Evolutionary conservation across 192 early-diverging fungal species (phyloP).

Genomic region (Lobosporangium transversale): DNA sequence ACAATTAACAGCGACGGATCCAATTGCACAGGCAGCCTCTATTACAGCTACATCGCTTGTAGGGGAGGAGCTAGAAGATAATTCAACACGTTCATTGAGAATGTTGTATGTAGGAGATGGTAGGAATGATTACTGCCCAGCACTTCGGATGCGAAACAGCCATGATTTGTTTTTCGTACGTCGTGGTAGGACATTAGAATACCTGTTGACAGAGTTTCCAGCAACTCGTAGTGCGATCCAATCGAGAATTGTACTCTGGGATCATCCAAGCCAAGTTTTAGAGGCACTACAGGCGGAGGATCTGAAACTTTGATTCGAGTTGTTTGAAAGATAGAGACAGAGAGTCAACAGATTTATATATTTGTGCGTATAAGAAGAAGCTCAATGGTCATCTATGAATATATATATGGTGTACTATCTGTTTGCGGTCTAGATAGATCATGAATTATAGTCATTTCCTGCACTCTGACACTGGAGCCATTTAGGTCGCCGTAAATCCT

Average conservation of each 20-base stretch:
- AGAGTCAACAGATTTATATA: no score
- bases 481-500: no score
- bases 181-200: conserved; percentile 22
- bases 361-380: no score
- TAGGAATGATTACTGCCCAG: conserved; percentile 51
- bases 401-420: no score
- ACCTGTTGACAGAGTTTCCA: conserved; percentile 1
- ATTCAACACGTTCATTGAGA: neutral
- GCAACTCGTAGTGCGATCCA: conserved; percentile 4
- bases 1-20: no score
- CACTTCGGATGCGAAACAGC: conserved; percentile 16
- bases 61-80: neutral
- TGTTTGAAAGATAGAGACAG: no score
- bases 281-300: conserved; percentile 6
- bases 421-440: no score
- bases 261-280: conserved; percentile 13
- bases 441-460: no score
- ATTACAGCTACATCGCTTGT: no score
- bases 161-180: conserved; percentile 37
- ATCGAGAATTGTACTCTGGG: conserved; percentile 33
- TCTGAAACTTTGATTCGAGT: neutral
- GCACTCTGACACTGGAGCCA: no score
- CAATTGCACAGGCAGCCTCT: no score
- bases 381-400: no score
- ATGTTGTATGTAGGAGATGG: conserved; percentile 51